These are phyloP conservation scores for Boletus tylopilopsis DNA, from an alignment of 768 basidiomycete species.

Conservation along the genomic window DNA sequence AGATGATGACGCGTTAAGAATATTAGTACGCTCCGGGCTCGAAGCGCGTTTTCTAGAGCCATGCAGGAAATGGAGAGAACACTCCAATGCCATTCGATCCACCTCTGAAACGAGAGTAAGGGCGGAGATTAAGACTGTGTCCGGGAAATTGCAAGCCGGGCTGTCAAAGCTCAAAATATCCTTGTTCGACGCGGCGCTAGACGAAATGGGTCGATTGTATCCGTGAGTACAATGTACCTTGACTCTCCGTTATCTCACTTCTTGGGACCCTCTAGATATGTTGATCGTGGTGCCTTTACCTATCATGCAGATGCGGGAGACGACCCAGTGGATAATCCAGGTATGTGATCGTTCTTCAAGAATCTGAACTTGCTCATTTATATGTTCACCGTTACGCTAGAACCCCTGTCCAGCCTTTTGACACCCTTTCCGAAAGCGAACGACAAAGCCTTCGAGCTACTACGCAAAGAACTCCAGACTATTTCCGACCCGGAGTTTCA, in stretches of 20 bases:
- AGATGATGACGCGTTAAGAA: constrained; percentile 22
- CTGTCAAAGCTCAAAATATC: constrained; percentile 9
- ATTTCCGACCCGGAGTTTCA: constrained; percentile 15
- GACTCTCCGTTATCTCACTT: neutral
- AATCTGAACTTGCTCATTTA: neutral
- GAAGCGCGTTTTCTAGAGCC: constrained; percentile 19
- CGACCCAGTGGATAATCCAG: neutral
- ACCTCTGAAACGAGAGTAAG: neutral
- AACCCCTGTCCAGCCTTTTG: constrained; percentile 6
- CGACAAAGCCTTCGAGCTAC: neutral
- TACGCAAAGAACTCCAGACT: neutral
- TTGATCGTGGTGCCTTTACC: constrained; percentile 13
- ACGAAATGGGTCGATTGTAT: constrained; percentile 18
- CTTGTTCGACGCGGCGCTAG: constrained; percentile 25
- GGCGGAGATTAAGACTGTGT: neutral
- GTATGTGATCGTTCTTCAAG: too few relatives aligned
- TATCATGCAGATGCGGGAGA: neutral
- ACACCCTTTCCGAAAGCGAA: constrained; percentile 13
- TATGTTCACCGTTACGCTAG: constrained; percentile 7
- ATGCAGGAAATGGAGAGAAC: constrained; percentile 24
- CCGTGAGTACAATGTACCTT: constrained; percentile 17
- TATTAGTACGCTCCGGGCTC: constrained; percentile 30
- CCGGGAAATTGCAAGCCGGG: constrained; percentile 3
- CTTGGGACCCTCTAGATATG: constrained; percentile 2
- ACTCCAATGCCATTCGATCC: neutral